These are phyloP conservation scores for Podaxis mareebaensis DNA, from an alignment of 768 basidiomycete species.

Conservation along the genomic window DNA sequence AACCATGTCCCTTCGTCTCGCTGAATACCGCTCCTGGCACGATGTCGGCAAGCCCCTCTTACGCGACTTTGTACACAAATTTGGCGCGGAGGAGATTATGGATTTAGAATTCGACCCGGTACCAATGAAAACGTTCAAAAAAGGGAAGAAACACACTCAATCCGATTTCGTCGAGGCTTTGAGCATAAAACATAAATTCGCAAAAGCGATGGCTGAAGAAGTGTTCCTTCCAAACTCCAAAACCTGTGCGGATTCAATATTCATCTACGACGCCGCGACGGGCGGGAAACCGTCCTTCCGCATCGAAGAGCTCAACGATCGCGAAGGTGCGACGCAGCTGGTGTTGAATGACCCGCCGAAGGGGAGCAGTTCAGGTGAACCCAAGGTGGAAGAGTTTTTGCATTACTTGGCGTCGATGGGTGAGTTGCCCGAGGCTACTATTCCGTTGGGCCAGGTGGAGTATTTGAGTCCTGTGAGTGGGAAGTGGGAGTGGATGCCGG, in stretches of 20 bases:
- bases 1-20: slow-evolving; percentile 31
- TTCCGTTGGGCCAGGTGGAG: slow-evolving; percentile 36
- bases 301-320: slow-evolving; percentile 31
- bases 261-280: slow-evolving; percentile 38
- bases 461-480: slow-evolving; percentile 35
- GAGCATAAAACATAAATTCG: slow-evolving; percentile 26
- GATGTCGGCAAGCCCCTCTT: slow-evolving; percentile 35
- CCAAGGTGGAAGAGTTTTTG: slow-evolving; percentile 29
- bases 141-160: slow-evolving; percentile 25
- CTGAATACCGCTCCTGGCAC: slow-evolving; percentile 37
- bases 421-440: slow-evolving; percentile 36
- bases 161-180: slow-evolving; percentile 30
- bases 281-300: slow-evolving; percentile 38
- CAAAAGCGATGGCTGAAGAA: slow-evolving; percentile 23
- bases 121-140: slow-evolving; percentile 31
- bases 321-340: slow-evolving; percentile 31
- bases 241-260: slow-evolving; percentile 35
- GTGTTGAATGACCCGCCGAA: slow-evolving; percentile 23
- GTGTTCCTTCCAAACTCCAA: slow-evolving; percentile 30
- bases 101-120: slow-evolving; percentile 30
- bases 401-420: slow-evolving; percentile 38
- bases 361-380: slow-evolving; percentile 9
- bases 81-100: slow-evolving; percentile 23
- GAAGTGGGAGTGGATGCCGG: slow-evolving; percentile 35
- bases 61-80: slow-evolving; percentile 23